Evolutionary conservation across 768 basidiomycete genomes (phyloP), one percentile per base, ranked within the genome.

Genomic region (Lactarius trivialis): DNA sequence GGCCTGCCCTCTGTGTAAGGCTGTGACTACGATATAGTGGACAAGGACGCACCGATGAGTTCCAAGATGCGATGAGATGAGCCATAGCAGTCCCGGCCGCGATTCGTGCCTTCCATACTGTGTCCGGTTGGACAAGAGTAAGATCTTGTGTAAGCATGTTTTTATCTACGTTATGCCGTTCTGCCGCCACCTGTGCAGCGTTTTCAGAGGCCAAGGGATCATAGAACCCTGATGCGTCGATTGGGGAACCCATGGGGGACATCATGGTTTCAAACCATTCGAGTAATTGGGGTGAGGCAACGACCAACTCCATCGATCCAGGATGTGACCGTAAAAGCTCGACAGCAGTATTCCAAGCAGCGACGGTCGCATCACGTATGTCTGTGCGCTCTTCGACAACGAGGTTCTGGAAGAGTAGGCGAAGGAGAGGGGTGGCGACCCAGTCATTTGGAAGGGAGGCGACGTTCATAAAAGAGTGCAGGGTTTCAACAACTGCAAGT

Each of bases 91-190:
- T 84, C 1, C 92, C 88, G 5, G 86, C 82, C 7, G 88, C 84
- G 6, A 98, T 74, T 26, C 95, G 81, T 19, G 91, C 92, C 65
- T 89, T 85, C 60, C 95, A 71, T 39, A 93, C 84, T 5, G 84
- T 75, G 68, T 97, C 93, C 26, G 81, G 74, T 7, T 86, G 78
- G 34, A 98, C 81, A 39, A 99, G 78, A 0, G 91, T 85, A 48
- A 93, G 76, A 71, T 99, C 97, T 70, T 98, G 95, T 5, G 82
- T 79, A 26, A 98, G 78, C 86, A 98, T 93, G 61, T 89, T 89
- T 78, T 93, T 98, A 77, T 99, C 97, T 34, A 98, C 92, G 68
- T 97, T 94, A 71, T 98, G 92, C 51, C 85, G 81, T 71, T 92
- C 88, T 7, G 73, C 60, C 0, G 79, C 76, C 2, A 75, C 73